Conservation (phyloP, 176 grass and related monocot genomes). For the Saccharum officinarum region DNA sequence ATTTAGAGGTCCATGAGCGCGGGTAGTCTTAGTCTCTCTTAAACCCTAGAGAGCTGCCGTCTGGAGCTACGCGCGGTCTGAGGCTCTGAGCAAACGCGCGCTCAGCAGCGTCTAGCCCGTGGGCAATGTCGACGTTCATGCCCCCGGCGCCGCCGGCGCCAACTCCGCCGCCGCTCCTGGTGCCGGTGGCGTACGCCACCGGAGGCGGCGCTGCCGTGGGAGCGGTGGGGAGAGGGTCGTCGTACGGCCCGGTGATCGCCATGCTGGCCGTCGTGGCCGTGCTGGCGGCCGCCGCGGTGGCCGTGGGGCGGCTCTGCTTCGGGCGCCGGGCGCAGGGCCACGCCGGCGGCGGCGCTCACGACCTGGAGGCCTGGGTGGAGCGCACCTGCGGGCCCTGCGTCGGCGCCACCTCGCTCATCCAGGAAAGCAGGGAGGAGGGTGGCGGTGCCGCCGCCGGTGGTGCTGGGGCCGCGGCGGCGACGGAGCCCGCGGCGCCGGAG, state of each 20-base stretch:
- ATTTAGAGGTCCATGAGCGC: no score
- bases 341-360: conserved; percentile 35
- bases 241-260: conserved; percentile 69
- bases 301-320: conserved; percentile 66
- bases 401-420: conserved; percentile 16
- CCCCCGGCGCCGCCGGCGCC: conserved; percentile 26
- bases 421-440: not conserved
- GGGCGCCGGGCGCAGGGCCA: conserved; percentile 43
- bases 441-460: no score
- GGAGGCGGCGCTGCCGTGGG: not conserved
- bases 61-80: not conserved
- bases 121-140: conserved; percentile 44
- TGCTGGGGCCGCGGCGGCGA: not conserved
- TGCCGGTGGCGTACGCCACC: conserved; percentile 25
- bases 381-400: conserved; percentile 60
- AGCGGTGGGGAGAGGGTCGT: conserved; percentile 21
- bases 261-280: conserved; percentile 61
- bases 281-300: conserved; percentile 51
- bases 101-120: not conserved
- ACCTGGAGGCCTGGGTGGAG: conserved; percentile 70
- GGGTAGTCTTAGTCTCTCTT: not conserved
- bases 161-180: conserved; percentile 27
- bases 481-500: not conserved
- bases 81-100: not conserved
- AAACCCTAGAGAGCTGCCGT: not conserved